Evolutionary conservation across 2,329 filamentous ascomycete species (phyloP).

Genomic region (Cordyceps militaris): DNA sequence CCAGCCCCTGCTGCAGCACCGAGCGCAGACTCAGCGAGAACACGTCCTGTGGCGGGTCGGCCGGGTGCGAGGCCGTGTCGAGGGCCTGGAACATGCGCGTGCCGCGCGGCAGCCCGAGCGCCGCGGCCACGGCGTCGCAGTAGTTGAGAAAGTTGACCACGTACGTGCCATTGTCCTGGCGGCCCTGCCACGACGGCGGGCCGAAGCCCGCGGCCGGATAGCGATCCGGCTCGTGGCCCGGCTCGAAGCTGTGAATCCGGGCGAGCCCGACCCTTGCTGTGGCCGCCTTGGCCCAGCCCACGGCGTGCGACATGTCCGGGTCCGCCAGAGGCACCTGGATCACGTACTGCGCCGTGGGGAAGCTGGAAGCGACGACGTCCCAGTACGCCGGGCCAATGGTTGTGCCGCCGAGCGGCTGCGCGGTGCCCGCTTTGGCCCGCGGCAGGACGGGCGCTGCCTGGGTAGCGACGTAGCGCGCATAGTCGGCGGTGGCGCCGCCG

Average conservation of each 20-base stretch:
- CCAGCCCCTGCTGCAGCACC: conserved; percentile 22
- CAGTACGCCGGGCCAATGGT: conserved; percentile 30
- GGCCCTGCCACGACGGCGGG: conserved; percentile 29
- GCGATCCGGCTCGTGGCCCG: conserved; percentile 29
- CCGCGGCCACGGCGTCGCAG: conserved; percentile 23
- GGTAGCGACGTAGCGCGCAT: conserved; percentile 26
- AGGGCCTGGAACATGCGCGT: conserved; percentile 29
- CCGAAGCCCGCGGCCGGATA: conserved; percentile 25
- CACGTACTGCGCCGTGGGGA: conserved; percentile 27
- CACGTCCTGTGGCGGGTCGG: conserved; percentile 1
- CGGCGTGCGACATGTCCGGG: conserved; percentile 27
- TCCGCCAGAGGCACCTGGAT: conserved; percentile 30
- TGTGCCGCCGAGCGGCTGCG: conserved; percentile 27
- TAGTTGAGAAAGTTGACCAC: conserved; percentile 30
- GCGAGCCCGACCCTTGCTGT: conserved; percentile 24
- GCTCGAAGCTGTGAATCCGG: conserved; percentile 29
- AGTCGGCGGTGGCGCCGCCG: conserved; percentile 30
- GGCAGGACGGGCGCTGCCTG: conserved; percentile 26
- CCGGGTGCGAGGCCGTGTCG: conserved; percentile 23
- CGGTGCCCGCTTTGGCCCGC: conserved; percentile 26
- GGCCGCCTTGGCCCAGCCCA: conserved; percentile 27
- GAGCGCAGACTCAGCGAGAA: conserved; percentile 5
- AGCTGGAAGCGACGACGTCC: conserved; percentile 23
- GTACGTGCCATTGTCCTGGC: conserved; percentile 26
- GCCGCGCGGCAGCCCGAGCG: conserved; percentile 20